These are phyloP conservation scores for Beauveria asiatica DNA, from an alignment of 2,329 filamentous ascomycete species.

Conservation along the genomic window DNA sequence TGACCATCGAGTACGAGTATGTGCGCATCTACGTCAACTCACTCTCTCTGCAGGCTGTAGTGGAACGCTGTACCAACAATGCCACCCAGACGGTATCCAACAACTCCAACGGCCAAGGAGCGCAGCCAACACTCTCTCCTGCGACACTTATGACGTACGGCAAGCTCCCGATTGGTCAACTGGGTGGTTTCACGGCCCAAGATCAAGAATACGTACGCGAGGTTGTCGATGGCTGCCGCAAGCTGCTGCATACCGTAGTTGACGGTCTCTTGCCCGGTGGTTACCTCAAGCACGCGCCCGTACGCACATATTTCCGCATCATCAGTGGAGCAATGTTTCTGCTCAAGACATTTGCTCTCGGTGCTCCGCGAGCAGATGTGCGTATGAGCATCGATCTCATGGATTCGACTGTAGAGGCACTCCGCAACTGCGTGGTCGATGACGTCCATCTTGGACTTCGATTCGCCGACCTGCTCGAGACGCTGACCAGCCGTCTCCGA, in stretches of 20 bases:
- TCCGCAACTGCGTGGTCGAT: conserved; percentile 72
- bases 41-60: conserved; percentile 84
- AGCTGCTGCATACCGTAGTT: conserved; percentile 68
- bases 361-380: conserved; percentile 70
- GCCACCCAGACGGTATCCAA: conserved; percentile 38
- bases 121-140: conserved; percentile 42
- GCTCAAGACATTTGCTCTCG: conserved; percentile 75
- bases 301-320: conserved; percentile 79
- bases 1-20: conserved; percentile 93
- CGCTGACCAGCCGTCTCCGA: conserved; percentile 63
- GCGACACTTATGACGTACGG: conserved; percentile 58
- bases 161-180: conserved; percentile 53
- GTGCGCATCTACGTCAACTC: conserved; percentile 93
- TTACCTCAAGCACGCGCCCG: conserved; percentile 74
- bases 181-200: conserved; percentile 54
- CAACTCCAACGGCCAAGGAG: conserved; percentile 24
- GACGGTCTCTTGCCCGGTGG: conserved; percentile 65
- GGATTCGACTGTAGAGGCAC: conserved; percentile 63
- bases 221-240: conserved; percentile 69
- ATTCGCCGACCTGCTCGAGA: conserved; percentile 76
- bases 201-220: conserved; percentile 68
- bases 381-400: conserved; percentile 67
- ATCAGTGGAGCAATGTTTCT: conserved; percentile 80
- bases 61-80: conserved; percentile 81
- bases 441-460: conserved; percentile 79